A percentile compares a stretch with the other conserved stretches of the same genome.
phyloP scores from a whole-genome alignment of 1,284 basidiomycete species.

The Malassezia caprae region DNA sequence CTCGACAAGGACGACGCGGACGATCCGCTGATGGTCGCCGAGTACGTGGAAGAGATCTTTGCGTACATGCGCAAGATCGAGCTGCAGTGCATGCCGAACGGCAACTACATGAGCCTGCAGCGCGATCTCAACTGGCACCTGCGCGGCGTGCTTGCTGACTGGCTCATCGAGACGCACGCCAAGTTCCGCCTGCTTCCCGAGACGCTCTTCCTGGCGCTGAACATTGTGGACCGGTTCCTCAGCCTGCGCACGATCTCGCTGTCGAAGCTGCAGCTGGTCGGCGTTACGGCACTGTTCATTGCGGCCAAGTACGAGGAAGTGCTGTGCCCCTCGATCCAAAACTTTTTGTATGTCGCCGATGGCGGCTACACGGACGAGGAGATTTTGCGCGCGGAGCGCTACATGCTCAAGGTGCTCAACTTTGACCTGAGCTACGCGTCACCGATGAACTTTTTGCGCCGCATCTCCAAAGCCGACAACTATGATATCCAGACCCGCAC shows the following conservation, averaged over 20 bases:
- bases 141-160: slow-evolving; percentile 84
- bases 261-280: slow-evolving; percentile 86
- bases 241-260: slow-evolving; percentile 79
- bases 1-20: slow-evolving; percentile 86
- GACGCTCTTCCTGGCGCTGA: slow-evolving; percentile 85
- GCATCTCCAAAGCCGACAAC: slow-evolving; percentile 51
- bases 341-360: slow-evolving; percentile 58
- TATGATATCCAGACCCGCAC: slow-evolving; percentile 75
- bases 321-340: slow-evolving; percentile 73
- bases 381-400: slow-evolving; percentile 63
- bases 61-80: slow-evolving; percentile 70
- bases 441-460: slow-evolving; percentile 80
- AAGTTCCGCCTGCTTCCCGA: slow-evolving; percentile 89
- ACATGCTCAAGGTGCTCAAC: slow-evolving; percentile 78
- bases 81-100: slow-evolving; percentile 50
- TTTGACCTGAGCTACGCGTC: slow-evolving; percentile 88
- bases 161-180: slow-evolving; percentile 90
- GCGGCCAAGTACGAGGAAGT: slow-evolving; percentile 94
- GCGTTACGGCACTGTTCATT: slow-evolving; percentile 84
- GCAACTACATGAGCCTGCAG: slow-evolving; percentile 42
- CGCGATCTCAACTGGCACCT: slow-evolving; percentile 44
- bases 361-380: slow-evolving; percentile 43
- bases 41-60: slow-evolving; percentile 91
- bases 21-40: slow-evolving; percentile 90
- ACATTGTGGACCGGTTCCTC: slow-evolving; percentile 94